These are phyloP conservation scores for Cordyceps militaris DNA, from an alignment of 2,329 filamentous ascomycete species.

Conservation along the genomic window DNA sequence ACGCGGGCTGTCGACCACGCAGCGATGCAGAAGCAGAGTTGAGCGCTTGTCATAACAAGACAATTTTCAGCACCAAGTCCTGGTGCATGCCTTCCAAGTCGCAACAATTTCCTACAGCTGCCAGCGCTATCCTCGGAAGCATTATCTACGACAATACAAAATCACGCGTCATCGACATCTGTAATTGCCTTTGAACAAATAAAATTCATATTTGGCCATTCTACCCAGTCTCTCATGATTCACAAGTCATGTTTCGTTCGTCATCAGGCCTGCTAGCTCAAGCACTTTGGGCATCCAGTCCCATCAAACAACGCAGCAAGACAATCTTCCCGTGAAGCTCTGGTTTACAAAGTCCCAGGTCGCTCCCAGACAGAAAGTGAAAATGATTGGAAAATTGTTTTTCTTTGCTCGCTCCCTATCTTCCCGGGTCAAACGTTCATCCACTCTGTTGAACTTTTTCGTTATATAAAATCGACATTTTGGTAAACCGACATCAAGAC, in stretches of 20 bases:
- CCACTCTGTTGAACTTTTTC: conserved; percentile 11
- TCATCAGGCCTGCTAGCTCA: conserved; percentile 17
- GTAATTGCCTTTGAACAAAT: conserved; percentile 11
- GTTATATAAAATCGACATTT: conserved; percentile 13
- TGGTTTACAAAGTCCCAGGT: conserved; percentile 15
- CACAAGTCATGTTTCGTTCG: conserved; percentile 21
- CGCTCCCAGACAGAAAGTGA: conserved; percentile 20
- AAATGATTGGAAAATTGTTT: conserved; percentile 30
- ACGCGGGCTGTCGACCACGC: too few relatives aligned
- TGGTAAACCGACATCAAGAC: conserved; percentile 8
- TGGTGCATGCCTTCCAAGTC: too few relatives aligned
- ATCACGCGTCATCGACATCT: not conserved
- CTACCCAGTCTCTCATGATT: conserved; percentile 32
- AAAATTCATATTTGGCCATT: conserved; percentile 28
- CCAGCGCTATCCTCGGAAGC: too few relatives aligned
- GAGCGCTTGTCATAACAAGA: not conserved
- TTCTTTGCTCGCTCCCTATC: conserved; percentile 22
- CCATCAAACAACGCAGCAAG: conserved; percentile 19
- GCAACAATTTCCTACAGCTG: too few relatives aligned
- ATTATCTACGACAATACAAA: not conserved
- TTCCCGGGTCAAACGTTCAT: not conserved
- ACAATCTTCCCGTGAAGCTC: conserved; percentile 22
- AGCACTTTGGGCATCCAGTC: conserved; percentile 19
- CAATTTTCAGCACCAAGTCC: too few relatives aligned
- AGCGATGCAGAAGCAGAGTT: too few relatives aligned